Evolutionary conservation across 805 yeast genomes (phyloP), one percentile per base, ranked within the genome.

Genomic region (Lachancea thermotolerans): DNA sequence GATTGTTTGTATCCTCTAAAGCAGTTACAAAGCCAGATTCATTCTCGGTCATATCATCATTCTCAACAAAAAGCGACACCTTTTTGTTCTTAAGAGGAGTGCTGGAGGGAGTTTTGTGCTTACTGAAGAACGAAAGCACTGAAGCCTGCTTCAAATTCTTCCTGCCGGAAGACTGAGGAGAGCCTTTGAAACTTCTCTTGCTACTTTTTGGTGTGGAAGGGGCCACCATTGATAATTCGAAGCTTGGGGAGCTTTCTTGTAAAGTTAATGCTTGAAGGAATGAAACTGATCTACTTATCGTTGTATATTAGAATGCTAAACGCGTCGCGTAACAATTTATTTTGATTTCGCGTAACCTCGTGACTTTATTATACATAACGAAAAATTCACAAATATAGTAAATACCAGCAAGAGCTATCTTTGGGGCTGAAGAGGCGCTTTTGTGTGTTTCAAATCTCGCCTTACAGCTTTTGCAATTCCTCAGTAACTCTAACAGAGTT

Each of bases 131-230:
- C 10, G 66, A 60, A 39, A 67, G 54, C 29, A 68, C 47, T 10
- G 64, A 55, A 4, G 69, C 58, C 50, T 68, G 72, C 41, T 67
- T 67, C 59, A 63, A 54, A 37, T 60, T 65, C 51, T 59, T 57
- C 39, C 56, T 61, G 6, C 67, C 58, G 1, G 65, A 59, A 32
- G 56, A 41, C 6, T 39, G 49, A 4, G 53, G 50, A 35, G 51
- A 37, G 6, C 41, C 45, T 3, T 25, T 15, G 8, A 32, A 33
- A 10, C 27, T 28, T 17, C 33, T 37, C 41, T 41, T 52, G 14
- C 51, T 44, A 28, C 56, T 33, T 27, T 48, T 60, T 11, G 67
- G 66, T 12, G 66, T 60, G 8, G 46, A 28, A 6, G 59, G 61
- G 10, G 53, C 41, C 55, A 53, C 55, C 31, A 15, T 48, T 15